A percentile compares a stretch with the other conserved stretches of the same genome.
Evolutionary conservation across 108 stramenopile species (phyloP).

Genomic region (Cyclotella cryptica): DNA sequence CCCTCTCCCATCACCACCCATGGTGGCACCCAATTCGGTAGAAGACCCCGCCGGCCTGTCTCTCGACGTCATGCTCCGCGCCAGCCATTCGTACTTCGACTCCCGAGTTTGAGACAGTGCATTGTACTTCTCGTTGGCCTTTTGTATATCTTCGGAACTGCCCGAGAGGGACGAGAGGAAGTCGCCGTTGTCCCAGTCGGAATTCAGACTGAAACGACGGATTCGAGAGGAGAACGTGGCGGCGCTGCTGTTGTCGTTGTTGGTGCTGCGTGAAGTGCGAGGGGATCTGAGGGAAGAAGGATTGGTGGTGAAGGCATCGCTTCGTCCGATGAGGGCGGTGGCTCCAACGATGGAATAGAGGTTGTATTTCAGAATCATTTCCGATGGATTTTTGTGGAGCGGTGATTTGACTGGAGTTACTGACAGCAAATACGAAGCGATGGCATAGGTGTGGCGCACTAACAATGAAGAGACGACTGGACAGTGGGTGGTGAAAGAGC

Average conservation of each 20-base stretch:
- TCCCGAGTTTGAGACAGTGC: slow-evolving; percentile 22
- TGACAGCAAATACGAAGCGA: too few species aligned
- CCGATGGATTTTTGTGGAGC: not conserved
- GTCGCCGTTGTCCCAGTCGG: slow-evolving; percentile 70
- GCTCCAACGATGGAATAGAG: slow-evolving; percentile 18
- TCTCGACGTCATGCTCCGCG: slow-evolving; percentile 21
- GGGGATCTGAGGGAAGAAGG: slow-evolving; percentile 9
- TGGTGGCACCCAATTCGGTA: slow-evolving; percentile 32
- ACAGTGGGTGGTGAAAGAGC: too few species aligned
- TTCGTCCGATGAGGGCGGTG: slow-evolving; percentile 1
- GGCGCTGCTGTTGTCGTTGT: too few species aligned
- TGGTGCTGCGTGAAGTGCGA: not conserved
- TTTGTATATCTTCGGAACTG: slow-evolving; percentile 28
- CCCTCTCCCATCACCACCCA: slow-evolving; percentile 33
- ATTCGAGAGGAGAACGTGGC: slow-evolving; percentile 4
- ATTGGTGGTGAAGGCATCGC: slow-evolving; percentile 12
- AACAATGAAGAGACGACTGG: too few species aligned
- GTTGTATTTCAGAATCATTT: slow-evolving; percentile 45
- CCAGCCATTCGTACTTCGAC: slow-evolving; percentile 35
- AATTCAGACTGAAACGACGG: not conserved
- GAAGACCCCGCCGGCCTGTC: slow-evolving; percentile 15
- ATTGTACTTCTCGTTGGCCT: slow-evolving; percentile 53
- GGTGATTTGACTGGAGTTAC: too few species aligned
- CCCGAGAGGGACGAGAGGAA: slow-evolving; percentile 57
- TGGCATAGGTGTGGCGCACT: too few species aligned